Evolutionary conservation across 305 asterid species (phyloP).

Genomic region (Coffea humblotiana): DNA sequence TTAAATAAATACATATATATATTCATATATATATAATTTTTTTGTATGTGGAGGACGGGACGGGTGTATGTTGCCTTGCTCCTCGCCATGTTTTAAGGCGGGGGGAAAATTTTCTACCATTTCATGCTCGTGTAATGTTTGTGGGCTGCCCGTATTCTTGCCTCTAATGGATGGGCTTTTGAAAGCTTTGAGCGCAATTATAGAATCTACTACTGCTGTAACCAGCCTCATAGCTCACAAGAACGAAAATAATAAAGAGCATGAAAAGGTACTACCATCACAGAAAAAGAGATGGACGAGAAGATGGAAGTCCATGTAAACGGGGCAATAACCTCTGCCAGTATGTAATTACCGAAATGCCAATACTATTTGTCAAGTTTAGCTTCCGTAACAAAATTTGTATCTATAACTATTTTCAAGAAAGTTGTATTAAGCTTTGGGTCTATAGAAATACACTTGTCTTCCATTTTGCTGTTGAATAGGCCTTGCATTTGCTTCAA

Average conservation of each 20-base stretch:
- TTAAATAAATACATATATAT: too few relatives aligned
- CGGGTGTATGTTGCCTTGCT: too few relatives aligned
- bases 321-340: not conserved
- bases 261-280: not conserved
- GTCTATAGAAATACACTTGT: slow-evolving; percentile 25
- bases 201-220: not conserved
- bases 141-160: not conserved
- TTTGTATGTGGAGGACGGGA: too few relatives aligned
- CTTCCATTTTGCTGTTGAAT: slow-evolving; percentile 41
- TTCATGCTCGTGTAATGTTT: too few relatives aligned
- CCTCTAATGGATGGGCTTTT: not conserved
- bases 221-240: too few relatives aligned
- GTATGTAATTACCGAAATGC: not conserved
- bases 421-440: not conserved
- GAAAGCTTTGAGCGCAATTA: not conserved
- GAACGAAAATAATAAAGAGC: not conserved
- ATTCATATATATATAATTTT: too few relatives aligned
- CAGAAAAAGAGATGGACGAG: too few relatives aligned
- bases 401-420: too few relatives aligned
- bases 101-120: too few relatives aligned
- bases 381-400: too few relatives aligned
- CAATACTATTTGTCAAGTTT: not conserved
- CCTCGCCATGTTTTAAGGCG: too few relatives aligned
- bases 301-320: too few relatives aligned
- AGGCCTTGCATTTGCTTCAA: slow-evolving; percentile 64